Conservation (phyloP, 805 yeast species). For the Scheffersomyces coipomensis region DNA sequence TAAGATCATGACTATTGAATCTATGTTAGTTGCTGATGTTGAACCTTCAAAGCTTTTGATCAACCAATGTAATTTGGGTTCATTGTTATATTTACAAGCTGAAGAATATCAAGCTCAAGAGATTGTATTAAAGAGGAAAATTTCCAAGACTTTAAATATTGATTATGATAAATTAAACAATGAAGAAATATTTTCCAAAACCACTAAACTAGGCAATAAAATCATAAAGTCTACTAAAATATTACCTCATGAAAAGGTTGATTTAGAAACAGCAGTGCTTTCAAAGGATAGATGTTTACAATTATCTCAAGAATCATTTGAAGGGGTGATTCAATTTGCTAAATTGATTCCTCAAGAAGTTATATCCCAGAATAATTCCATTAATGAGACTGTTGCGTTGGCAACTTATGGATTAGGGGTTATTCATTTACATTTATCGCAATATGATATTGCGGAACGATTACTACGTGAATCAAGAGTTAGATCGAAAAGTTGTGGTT, state of each 20-base stretch:
- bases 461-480: slow-evolving; percentile 66
- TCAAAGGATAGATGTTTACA: slow-evolving; percentile 24
- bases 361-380: slow-evolving; percentile 15
- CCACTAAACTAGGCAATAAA: slow-evolving; percentile 2
- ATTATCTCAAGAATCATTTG: slow-evolving; percentile 31
- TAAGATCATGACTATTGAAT: slow-evolving; percentile 61
- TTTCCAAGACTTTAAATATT: slow-evolving; percentile 23
- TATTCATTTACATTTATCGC: slow-evolving; percentile 58
- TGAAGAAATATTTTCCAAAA: slow-evolving; percentile 6
- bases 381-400: slow-evolving; percentile 71
- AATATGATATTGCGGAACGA: slow-evolving; percentile 56
- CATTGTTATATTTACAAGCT: slow-evolving; percentile 65
- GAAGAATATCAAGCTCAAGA: slow-evolving; percentile 59
- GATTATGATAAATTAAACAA: slow-evolving; percentile 15
- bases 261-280: slow-evolving; percentile 14
- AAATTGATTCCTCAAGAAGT: slow-evolving; percentile 27
- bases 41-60: slow-evolving; percentile 62
- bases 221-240: slow-evolving; percentile 1
- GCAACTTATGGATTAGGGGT: slow-evolving; percentile 88
- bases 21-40: slow-evolving; percentile 73
- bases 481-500: slow-evolving; percentile 66
- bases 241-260: slow-evolving; percentile 18
- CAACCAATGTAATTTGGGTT: slow-evolving; percentile 68
- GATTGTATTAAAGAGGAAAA: slow-evolving; percentile 20
- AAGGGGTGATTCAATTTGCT: slow-evolving; percentile 32